These are phyloP conservation scores for Arthroderma uncinatum DNA, from an alignment of 2,329 filamentous ascomycete species.

Conservation along the genomic window DNA sequence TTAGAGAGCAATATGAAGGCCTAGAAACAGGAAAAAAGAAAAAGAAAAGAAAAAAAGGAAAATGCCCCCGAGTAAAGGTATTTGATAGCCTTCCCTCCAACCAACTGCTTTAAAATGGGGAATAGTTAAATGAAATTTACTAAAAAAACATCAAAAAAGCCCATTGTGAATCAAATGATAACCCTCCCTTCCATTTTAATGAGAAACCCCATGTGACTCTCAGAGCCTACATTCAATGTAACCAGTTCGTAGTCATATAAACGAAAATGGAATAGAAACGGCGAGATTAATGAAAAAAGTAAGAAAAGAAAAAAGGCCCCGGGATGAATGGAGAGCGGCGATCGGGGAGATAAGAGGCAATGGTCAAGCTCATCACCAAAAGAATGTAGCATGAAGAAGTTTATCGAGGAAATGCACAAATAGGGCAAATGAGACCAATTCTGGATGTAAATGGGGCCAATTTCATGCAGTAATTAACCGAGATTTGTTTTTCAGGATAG, in stretches of 20 bases:
- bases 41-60: not conserved
- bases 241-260: not conserved
- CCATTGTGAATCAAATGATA: not conserved
- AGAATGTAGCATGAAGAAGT: no score
- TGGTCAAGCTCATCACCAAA: no score
- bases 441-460: no score
- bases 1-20: no score
- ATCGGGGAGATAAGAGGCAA: no score
- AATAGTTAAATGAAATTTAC: not conserved
- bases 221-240: conserved; percentile 2
- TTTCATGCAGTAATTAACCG: not conserved
- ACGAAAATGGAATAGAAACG: no score
- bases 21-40: no score
- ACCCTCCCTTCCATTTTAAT: conserved; percentile 2
- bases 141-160: not conserved
- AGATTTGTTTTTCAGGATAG: not conserved
- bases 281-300: not conserved
- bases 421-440: no score
- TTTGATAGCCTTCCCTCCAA: not conserved
- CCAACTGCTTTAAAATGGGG: not conserved
- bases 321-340: not conserved
- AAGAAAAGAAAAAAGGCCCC: not conserved
- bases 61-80: no score
- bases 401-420: no score
- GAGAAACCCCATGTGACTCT: conserved; percentile 1